Conservation (phyloP, 257 asterid species). For the Cruciata laevipes region DNA sequence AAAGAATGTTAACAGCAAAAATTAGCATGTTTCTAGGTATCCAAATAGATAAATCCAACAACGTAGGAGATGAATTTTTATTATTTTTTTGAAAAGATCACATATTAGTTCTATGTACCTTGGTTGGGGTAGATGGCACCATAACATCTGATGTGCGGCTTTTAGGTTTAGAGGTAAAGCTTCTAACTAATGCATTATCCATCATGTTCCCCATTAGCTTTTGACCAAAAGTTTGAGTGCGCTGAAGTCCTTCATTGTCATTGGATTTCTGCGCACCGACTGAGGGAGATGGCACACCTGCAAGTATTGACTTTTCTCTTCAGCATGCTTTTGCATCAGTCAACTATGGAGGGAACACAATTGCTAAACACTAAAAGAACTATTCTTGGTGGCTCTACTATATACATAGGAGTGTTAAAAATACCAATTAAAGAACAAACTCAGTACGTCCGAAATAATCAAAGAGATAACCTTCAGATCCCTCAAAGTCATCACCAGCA, state of each 20-base stretch:
- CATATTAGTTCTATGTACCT: slow-evolving; percentile 42
- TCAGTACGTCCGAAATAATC: slow-evolving; percentile 10
- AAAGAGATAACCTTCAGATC: slow-evolving; percentile 69
- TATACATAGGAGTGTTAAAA: background rate
- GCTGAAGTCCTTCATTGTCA: slow-evolving; percentile 55
- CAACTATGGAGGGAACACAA: background rate
- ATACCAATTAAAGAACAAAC: background rate
- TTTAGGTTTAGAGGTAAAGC: slow-evolving; percentile 74
- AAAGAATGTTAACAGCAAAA: background rate
- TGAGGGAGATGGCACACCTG: slow-evolving; percentile 87
- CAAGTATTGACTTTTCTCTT: slow-evolving; percentile 17
- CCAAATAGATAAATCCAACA: slow-evolving; percentile 8
- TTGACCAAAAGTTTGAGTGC: slow-evolving; percentile 91
- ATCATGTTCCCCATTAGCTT: slow-evolving; percentile 90
- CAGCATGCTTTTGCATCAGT: slow-evolving; percentile 3
- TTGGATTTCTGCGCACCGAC: slow-evolving; percentile 46
- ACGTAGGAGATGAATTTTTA: too few relatives aligned
- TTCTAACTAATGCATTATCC: slow-evolving; percentile 78
- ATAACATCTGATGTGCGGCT: slow-evolving; percentile 40
- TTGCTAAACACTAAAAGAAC: background rate
- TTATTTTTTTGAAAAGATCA: too few relatives aligned
- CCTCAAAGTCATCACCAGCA: slow-evolving; percentile 54
- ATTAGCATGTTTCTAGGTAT: background rate
- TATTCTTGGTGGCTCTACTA: background rate
- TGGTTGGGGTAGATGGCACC: slow-evolving; percentile 67